Conservation (phyloP, 2,329 filamentous ascomycete species). For the Venturia pyrina region DNA sequence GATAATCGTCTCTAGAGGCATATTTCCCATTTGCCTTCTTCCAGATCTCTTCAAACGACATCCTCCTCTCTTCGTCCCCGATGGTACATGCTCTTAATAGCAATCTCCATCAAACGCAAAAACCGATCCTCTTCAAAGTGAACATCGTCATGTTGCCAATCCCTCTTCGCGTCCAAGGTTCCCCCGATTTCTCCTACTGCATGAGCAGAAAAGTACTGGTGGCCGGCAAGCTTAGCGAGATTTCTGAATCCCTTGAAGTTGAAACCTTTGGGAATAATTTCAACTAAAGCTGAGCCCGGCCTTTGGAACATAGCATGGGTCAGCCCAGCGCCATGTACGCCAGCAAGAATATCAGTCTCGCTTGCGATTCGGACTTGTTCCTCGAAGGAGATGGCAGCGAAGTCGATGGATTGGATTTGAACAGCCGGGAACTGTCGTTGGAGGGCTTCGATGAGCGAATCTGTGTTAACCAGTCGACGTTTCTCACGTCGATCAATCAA, state of each 20-base stretch:
- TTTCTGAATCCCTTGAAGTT: conserved; percentile 33
- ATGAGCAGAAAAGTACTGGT: conserved; percentile 25
- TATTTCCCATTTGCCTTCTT: not conserved
- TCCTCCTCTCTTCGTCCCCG: not conserved
- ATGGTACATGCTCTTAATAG: not conserved
- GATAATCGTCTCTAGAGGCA: too few relatives aligned
- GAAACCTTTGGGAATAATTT: conserved; percentile 31
- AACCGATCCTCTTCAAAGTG: conserved; percentile 7
- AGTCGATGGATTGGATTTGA: conserved; percentile 27
- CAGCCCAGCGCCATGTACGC: conserved; percentile 35
- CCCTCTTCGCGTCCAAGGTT: not conserved
- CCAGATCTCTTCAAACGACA: not conserved
- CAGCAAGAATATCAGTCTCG: conserved; percentile 33
- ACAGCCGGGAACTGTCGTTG: conserved; percentile 18
- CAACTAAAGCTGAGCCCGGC: conserved; percentile 27
- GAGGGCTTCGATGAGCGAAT: not conserved
- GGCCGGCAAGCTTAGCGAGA: conserved; percentile 28
- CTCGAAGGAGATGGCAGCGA: conserved; percentile 27
- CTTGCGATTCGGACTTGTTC: conserved; percentile 28
- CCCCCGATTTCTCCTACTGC: not conserved
- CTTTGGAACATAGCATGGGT: conserved; percentile 34
- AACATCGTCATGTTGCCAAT: conserved; percentile 22
- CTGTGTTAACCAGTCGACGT: not conserved
- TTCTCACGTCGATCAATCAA: not conserved
- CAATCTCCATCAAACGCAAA: not conserved